Percentiles rank a stretch among this genome's conserved stretches.
Evolutionary conservation across 2,329 filamentous ascomycete genomes (phyloP).

Genomic region (Fusarium siculi): DNA sequence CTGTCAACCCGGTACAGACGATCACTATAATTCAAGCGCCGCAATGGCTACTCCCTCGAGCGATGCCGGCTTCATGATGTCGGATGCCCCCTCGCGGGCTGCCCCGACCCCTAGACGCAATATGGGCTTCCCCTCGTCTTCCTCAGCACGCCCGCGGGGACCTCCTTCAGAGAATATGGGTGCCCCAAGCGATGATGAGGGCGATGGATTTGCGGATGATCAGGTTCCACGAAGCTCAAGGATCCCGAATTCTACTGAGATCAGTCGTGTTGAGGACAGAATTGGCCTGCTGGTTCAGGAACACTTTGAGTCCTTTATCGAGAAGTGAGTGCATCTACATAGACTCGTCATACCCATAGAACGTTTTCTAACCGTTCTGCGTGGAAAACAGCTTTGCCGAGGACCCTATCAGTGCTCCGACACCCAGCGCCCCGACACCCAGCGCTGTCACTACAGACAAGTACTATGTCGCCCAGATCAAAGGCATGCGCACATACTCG

Average conservation of each 20-base stretch:
- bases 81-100: conserved; percentile 60
- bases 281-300: conserved; percentile 80
- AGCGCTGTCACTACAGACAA: conserved; percentile 80
- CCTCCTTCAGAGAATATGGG: conserved; percentile 72
- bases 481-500: conserved; percentile 76
- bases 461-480: conserved; percentile 87
- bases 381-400: conserved; percentile 68
- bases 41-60: conserved; percentile 62
- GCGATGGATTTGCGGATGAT: conserved; percentile 71
- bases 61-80: conserved; percentile 67
- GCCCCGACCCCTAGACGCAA: conserved; percentile 57
- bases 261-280: conserved; percentile 79
- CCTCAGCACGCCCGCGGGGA: conserved; percentile 63
- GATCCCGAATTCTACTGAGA: conserved; percentile 58
- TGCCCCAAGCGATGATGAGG: conserved; percentile 70
- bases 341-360: background rate
- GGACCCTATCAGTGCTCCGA: conserved; percentile 66
- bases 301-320: conserved; percentile 83
- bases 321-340: conserved; percentile 64
- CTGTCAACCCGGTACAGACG: conserved; percentile 5
- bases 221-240: conserved; percentile 66
- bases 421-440: conserved; percentile 68
- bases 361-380: background rate
- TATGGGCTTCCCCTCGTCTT: conserved; percentile 60
- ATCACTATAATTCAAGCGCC: background rate